Conservation (phyloP, 2,329 filamentous ascomycete genomes). For the Colletotrichum sp. region DNA sequence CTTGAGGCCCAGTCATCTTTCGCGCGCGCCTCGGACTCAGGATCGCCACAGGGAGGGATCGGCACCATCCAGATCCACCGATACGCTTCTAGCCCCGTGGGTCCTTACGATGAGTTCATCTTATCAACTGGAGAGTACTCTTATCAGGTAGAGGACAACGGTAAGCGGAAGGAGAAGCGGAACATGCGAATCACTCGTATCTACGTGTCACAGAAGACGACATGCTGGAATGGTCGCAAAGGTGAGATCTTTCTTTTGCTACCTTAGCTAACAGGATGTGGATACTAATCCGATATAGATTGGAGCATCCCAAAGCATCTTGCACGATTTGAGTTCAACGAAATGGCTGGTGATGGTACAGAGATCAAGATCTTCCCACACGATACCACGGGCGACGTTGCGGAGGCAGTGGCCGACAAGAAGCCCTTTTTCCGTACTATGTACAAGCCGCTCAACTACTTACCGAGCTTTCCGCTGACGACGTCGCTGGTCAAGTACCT, state of each 20-base stretch:
- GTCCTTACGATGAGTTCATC: slow-evolving; percentile 58
- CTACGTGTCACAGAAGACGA: slow-evolving; percentile 58
- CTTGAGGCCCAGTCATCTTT: slow-evolving; percentile 48
- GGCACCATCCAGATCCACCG: slow-evolving; percentile 55
- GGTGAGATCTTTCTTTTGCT: slow-evolving; percentile 35
- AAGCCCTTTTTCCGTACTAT: slow-evolving; percentile 51
- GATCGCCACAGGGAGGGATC: slow-evolving; percentile 46
- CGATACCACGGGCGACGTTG: slow-evolving; percentile 34
- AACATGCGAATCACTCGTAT: slow-evolving; percentile 53
- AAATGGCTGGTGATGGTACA: slow-evolving; percentile 36
- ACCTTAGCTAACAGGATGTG: slow-evolving; percentile 14
- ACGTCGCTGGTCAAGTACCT: slow-evolving; percentile 41
- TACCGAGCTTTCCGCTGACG: slow-evolving; percentile 49
- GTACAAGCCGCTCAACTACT: slow-evolving; percentile 43
- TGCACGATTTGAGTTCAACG: slow-evolving; percentile 52
- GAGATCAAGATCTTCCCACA: slow-evolving; percentile 50
- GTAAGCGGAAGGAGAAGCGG: slow-evolving; percentile 33
- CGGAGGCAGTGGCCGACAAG: slow-evolving; percentile 35
- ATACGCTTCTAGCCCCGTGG: slow-evolving; percentile 54
- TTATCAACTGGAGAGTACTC: slow-evolving; percentile 51
- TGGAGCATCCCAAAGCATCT: slow-evolving; percentile 64
- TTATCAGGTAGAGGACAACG: slow-evolving; percentile 39
- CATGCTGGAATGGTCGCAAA: slow-evolving; percentile 55
- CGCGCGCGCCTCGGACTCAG: slow-evolving; percentile 36
- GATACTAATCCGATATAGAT: slow-evolving; percentile 33